Conservation (phyloP, 148 eudicot species). For the Rhododendron molle region DNA sequence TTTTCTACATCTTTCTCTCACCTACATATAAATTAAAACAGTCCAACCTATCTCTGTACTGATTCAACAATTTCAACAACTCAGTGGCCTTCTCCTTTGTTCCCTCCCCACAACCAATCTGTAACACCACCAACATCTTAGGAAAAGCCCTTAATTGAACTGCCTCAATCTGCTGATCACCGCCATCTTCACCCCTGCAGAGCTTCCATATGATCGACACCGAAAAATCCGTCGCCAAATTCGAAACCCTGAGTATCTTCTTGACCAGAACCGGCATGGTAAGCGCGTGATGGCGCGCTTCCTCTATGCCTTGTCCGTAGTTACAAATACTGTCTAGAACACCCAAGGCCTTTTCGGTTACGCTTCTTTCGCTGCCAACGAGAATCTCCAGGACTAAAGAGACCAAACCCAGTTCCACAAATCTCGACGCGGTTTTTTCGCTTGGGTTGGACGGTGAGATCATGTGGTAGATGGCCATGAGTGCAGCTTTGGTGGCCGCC, state of each 20-base stretch:
- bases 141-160: slow-evolving; percentile 46
- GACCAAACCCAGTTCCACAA: slow-evolving; percentile 46
- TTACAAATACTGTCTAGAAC: slow-evolving; percentile 31
- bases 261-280: slow-evolving; percentile 41
- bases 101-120: slow-evolving; percentile 48
- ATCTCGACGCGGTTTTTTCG: slow-evolving; percentile 19
- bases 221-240: slow-evolving; percentile 36
- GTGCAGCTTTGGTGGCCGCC: slow-evolving; percentile 46
- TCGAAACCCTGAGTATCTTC: slow-evolving; percentile 41
- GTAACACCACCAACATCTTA: slow-evolving; percentile 54
- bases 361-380: slow-evolving; percentile 46
- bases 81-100: slow-evolving; percentile 56
- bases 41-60: slow-evolving; percentile 25
- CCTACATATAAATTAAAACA: slow-evolving; percentile 25
- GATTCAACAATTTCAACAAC: slow-evolving; percentile 57
- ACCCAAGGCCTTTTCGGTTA: slow-evolving; percentile 38
- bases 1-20: neutral
- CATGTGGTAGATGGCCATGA: slow-evolving; percentile 53
- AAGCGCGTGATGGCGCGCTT: slow-evolving; percentile 29
- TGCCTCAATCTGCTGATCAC: slow-evolving; percentile 33
- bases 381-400: slow-evolving; percentile 46
- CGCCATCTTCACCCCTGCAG: slow-evolving; percentile 24
- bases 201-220: slow-evolving; percentile 46
- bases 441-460: slow-evolving; percentile 18
- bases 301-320: slow-evolving; percentile 27